Evolutionary conservation across 768 basidiomycete genomes (phyloP).

Genomic region (Tylopilus plumbeoviolaceoides): DNA sequence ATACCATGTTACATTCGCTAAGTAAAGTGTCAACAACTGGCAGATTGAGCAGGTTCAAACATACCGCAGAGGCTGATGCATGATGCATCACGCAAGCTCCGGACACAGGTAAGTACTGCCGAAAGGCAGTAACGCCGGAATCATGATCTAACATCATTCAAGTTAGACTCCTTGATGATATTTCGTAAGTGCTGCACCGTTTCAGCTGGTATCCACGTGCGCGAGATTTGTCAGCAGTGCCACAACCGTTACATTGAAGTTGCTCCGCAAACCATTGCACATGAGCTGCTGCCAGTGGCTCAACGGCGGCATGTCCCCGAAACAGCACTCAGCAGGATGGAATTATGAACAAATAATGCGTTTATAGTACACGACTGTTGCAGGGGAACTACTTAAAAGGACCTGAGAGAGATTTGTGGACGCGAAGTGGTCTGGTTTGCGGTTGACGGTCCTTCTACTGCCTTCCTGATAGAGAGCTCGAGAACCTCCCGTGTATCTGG

Average conservation of each 20-base stretch:
- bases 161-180: too few species aligned
- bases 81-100: not conserved
- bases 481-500: constrained; percentile 52
- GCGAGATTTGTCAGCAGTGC: not conserved
- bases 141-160: too few species aligned
- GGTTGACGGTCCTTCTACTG: constrained; percentile 49
- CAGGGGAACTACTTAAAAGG: too few species aligned
- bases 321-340: too few species aligned
- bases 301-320: too few species aligned
- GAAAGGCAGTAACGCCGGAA: not conserved
- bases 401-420: constrained; percentile 75
- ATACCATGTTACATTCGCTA: not conserved
- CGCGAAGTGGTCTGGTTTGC: constrained; percentile 41
- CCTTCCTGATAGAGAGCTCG: constrained; percentile 75
- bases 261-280: too few species aligned
- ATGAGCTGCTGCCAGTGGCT: too few species aligned
- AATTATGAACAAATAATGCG: not conserved
- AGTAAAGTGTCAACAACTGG: not conserved
- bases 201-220: not conserved
- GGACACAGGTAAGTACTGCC: not conserved
- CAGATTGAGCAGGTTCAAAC: not conserved
- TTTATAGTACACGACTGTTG: not conserved
- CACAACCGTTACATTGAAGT: too few species aligned
- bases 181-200: not conserved
- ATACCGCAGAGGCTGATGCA: not conserved